These are phyloP conservation scores for Pseudonitzschia delicatissima DNA, from an alignment of 108 stramenopile species.

Conservation along the genomic window DNA sequence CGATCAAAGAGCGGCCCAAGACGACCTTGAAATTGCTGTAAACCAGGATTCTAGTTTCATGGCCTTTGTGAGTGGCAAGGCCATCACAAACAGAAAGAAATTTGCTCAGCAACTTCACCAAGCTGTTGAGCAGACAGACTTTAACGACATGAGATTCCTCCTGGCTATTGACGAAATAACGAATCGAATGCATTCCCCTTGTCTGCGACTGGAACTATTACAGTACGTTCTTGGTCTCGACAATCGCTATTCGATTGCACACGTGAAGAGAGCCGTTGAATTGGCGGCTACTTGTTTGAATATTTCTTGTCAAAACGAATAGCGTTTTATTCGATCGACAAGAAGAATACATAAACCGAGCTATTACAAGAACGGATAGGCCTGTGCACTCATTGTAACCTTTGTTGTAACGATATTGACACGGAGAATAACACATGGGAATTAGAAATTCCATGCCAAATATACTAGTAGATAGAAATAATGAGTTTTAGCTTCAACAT, in stretches of 20 bases:
- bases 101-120: slow-evolving; percentile 78
- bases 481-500: not conserved
- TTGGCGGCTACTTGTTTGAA: slow-evolving; percentile 74
- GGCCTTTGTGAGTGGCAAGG: slow-evolving; percentile 88
- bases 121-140: slow-evolving; percentile 58
- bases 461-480: not conserved
- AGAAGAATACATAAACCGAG: not conserved
- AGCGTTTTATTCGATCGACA: not conserved
- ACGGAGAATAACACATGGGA: not conserved
- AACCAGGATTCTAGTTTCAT: slow-evolving; percentile 71
- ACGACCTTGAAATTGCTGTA: slow-evolving; percentile 82
- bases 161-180: slow-evolving; percentile 62
- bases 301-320: slow-evolving; percentile 2
- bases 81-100: slow-evolving; percentile 74
- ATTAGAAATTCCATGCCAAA: not conserved
- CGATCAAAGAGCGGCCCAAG: slow-evolving; percentile 85
- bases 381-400: not conserved
- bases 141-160: slow-evolving; percentile 67
- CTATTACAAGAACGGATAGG: not conserved
- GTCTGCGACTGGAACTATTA: slow-evolving; percentile 82
- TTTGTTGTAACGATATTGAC: not conserved
- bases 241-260: slow-evolving; percentile 85
- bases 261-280: slow-evolving; percentile 78
- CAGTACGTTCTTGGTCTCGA: slow-evolving; percentile 90
- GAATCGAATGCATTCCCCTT: slow-evolving; percentile 77